A percentile compares a stretch with the other conserved stretches of the same genome.
phyloP scores from a whole-genome alignment of 495 filamentous ascomycete genomes.

The Evansstolkia leycettana region DNA sequence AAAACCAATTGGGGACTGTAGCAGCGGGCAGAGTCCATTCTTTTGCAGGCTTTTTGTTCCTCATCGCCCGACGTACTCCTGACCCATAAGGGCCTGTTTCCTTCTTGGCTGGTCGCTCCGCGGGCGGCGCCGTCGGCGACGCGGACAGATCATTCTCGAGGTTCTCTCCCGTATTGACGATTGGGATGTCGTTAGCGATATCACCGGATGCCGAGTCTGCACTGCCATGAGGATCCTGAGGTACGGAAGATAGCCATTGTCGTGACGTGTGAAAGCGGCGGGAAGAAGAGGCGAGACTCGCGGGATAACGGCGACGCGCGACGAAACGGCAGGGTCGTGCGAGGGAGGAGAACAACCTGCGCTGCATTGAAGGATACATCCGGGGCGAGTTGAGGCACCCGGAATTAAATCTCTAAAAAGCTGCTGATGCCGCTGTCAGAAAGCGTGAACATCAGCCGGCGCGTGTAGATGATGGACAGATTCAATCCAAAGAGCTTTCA shows the following conservation, averaged over 20 bases:
- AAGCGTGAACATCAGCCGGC: constrained; percentile 7
- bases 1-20: constrained; percentile 28
- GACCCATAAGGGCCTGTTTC: constrained; percentile 26
- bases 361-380: constrained; percentile 34
- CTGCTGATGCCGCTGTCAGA: constrained; percentile 13
- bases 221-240: constrained; percentile 18
- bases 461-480: neutral
- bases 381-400: constrained; percentile 19
- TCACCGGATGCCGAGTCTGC: constrained; percentile 10
- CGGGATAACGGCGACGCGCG: constrained; percentile 30
- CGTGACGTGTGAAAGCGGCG: constrained; percentile 28
- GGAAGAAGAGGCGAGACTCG: constrained; percentile 11
- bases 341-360: constrained; percentile 17
- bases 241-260: constrained; percentile 20
- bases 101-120: constrained; percentile 12
- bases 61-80: constrained; percentile 26
- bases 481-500: neutral
- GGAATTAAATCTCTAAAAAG: constrained; percentile 7
- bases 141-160: constrained; percentile 2
- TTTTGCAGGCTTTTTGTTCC: constrained; percentile 17
- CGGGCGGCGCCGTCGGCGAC: constrained; percentile 6
- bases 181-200: constrained; percentile 12
- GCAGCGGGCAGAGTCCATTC: constrained; percentile 9
- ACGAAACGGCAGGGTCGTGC: constrained; percentile 33
- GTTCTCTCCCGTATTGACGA: constrained; percentile 12